phyloP scores from a whole-genome alignment of 169 alveolate species.

The Babesia bovis region DNA sequence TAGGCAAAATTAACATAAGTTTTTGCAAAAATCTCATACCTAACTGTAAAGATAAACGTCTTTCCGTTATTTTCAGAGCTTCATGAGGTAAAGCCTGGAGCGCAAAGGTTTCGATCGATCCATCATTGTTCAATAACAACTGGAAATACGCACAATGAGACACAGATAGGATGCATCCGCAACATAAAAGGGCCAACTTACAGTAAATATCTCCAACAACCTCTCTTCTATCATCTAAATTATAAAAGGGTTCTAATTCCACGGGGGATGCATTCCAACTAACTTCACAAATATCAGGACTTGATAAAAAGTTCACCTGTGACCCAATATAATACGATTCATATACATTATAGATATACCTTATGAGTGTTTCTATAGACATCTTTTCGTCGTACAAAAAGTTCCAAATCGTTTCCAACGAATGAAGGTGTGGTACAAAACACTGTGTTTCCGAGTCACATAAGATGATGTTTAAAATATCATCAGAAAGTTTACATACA shows the following conservation, averaged over 20 bases:
- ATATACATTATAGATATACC: conserved; percentile 38
- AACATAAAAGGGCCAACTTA: conserved; percentile 23
- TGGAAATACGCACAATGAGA: conserved; percentile 50
- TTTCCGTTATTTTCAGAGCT: conserved; percentile 39
- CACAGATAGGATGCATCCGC: conserved; percentile 36
- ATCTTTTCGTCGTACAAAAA: conserved; percentile 33
- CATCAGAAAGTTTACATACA: conserved; percentile 42
- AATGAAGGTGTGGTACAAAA: conserved; percentile 44
- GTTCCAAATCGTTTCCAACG: conserved; percentile 37
- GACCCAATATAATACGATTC: conserved; percentile 31
- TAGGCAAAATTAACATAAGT: conserved; percentile 41
- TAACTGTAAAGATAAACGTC: conserved; percentile 52
- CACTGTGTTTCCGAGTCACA: conserved; percentile 40
- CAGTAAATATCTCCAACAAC: conserved; percentile 6
- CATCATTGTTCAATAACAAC: conserved; percentile 24
- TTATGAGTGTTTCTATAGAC: conserved; percentile 32
- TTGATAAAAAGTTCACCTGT: conserved; percentile 36
- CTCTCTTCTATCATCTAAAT: background rate
- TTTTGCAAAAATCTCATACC: conserved; percentile 30
- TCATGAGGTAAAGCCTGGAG: conserved; percentile 43
- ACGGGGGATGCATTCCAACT: background rate
- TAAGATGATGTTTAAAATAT: conserved; percentile 31
- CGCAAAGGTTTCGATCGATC: conserved; percentile 25
- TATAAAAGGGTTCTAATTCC: conserved; percentile 1
- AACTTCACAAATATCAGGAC: conserved; percentile 21